These are phyloP conservation scores for Agaricus blazei DNA, from an alignment of 768 basidiomycete genomes.

Conservation along the genomic window DNA sequence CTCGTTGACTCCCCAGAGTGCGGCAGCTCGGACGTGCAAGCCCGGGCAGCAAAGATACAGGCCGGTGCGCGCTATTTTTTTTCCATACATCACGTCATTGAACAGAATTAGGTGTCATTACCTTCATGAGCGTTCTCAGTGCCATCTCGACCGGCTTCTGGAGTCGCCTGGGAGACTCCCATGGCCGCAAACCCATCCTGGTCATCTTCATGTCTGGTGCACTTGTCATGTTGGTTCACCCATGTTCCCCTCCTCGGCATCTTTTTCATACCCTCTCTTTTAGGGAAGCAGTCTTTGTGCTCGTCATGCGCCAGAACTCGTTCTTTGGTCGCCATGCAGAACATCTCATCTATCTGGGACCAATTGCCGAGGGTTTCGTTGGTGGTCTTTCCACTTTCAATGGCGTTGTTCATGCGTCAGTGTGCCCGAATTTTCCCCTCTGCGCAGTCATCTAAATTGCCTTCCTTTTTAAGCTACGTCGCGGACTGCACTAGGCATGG, in stretches of 20 bases:
- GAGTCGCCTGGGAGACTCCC: constrained; percentile 72
- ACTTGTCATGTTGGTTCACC: constrained; percentile 56
- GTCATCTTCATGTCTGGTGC: constrained; percentile 63
- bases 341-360: constrained; percentile 70
- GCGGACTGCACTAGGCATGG: constrained; percentile 50
- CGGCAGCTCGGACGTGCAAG: constrained; percentile 51
- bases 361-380: constrained; percentile 72
- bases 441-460: constrained; percentile 9
- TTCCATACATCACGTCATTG: not conserved
- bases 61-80: constrained; percentile 35
- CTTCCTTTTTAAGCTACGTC: constrained; percentile 39
- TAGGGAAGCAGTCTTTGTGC: constrained; percentile 75
- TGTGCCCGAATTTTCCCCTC: constrained; percentile 33
- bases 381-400: constrained; percentile 67
- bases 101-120: constrained; percentile 48
- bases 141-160: constrained; percentile 85
- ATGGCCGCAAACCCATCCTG: constrained; percentile 75
- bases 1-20: constrained; percentile 21
- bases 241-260: not conserved
- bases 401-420: constrained; percentile 65
- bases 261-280: constrained; percentile 9
- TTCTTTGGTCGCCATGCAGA: constrained; percentile 53
- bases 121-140: constrained; percentile 72
- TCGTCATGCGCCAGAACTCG: constrained; percentile 62
- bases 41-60: constrained; percentile 69